phyloP scores from a whole-genome alignment of 495 filamentous ascomycete genomes.

The Aspergillus campestris region DNA sequence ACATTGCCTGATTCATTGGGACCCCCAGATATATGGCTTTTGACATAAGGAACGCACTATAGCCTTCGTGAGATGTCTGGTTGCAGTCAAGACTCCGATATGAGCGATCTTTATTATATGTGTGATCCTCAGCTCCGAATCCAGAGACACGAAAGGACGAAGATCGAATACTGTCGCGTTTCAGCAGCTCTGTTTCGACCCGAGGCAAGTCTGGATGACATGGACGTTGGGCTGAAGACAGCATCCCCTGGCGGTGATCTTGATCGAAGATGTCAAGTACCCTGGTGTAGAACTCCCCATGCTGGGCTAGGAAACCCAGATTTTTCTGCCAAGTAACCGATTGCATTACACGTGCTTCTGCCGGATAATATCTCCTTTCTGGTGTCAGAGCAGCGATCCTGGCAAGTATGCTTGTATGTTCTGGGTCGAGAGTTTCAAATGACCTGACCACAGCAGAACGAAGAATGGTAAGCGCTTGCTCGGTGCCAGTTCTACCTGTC shows the following conservation, averaged over 20 bases:
- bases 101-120: constrained; percentile 17
- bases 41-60: constrained; percentile 3
- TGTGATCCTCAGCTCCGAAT: constrained; percentile 47
- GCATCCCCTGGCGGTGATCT: constrained; percentile 12
- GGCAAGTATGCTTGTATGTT: constrained; percentile 30
- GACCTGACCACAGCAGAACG: too few species aligned
- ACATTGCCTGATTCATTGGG: not conserved
- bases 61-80: not conserved
- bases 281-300: constrained; percentile 33
- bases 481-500: constrained; percentile 51
- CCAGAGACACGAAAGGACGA: constrained; percentile 38
- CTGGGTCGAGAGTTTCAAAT: too few species aligned
- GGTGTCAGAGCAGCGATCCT: constrained; percentile 47
- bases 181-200: constrained; percentile 17
- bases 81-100: constrained; percentile 15
- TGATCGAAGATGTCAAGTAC: constrained; percentile 37
- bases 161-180: constrained; percentile 38
- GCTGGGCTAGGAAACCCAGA: constrained; percentile 42
- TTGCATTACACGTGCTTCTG: constrained; percentile 39
- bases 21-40: constrained; percentile 6
- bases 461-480: constrained; percentile 46
- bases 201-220: not conserved
- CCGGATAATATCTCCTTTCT: constrained; percentile 47
- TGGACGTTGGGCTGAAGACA: constrained; percentile 1
- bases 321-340: constrained; percentile 34